Conservation (phyloP, 2,329 filamentous ascomycete species). For the Simplicillium sp. region DNA sequence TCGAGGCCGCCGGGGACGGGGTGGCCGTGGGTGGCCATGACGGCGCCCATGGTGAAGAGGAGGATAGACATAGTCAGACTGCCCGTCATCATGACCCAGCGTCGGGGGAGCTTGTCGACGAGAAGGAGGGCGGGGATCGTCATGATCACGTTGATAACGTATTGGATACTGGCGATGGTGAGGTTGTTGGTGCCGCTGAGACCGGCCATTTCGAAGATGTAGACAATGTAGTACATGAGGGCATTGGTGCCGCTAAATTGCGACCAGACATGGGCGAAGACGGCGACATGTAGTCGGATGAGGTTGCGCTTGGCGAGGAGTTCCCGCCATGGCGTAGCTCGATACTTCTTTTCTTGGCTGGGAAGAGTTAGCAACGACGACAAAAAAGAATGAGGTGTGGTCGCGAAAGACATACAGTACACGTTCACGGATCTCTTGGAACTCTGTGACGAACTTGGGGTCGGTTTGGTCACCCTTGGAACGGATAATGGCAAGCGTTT, state of each 20-base stretch:
- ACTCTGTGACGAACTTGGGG: conserved; percentile 44
- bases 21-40: conserved; percentile 33
- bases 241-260: conserved; percentile 40
- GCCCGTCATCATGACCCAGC: conserved; percentile 52
- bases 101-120: conserved; percentile 46
- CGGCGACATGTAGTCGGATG: conserved; percentile 34
- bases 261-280: conserved; percentile 38
- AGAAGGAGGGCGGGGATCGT: conserved; percentile 37
- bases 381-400: not conserved
- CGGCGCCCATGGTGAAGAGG: conserved; percentile 37
- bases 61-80: conserved; percentile 52
- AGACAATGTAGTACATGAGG: conserved; percentile 42
- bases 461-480: conserved; percentile 40
- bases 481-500: conserved; percentile 43
- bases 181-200: conserved; percentile 30
- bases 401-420: conserved; percentile 8
- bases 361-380: not conserved
- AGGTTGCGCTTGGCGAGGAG: conserved; percentile 32
- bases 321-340: conserved; percentile 16
- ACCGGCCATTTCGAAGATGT: conserved; percentile 18
- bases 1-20: conserved; percentile 29
- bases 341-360: conserved; percentile 7
- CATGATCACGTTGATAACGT: conserved; percentile 39
- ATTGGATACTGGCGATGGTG: conserved; percentile 39
- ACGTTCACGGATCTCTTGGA: conserved; percentile 35